Evolutionary conservation across 805 yeast species (phyloP).

Genomic region (Candida michaelii): DNA sequence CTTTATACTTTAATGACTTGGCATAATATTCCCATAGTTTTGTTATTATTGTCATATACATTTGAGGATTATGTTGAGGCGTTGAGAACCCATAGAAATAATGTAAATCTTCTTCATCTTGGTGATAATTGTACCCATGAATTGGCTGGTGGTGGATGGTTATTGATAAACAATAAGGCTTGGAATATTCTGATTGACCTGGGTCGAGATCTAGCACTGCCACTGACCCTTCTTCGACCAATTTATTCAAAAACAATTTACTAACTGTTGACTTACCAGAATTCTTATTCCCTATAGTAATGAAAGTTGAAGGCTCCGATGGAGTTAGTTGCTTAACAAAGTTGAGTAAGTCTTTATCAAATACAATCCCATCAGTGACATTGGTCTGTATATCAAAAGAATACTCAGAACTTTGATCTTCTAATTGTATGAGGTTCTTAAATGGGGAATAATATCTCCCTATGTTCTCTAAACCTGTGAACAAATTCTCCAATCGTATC

Average conservation of each 20-base stretch:
- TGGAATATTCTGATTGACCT: constrained; percentile 79
- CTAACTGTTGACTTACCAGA: constrained; percentile 80
- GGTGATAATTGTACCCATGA: constrained; percentile 20
- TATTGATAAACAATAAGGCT: constrained; percentile 69
- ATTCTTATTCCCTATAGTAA: constrained; percentile 66
- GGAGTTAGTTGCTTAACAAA: constrained; percentile 5
- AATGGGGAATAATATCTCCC: constrained; percentile 45
- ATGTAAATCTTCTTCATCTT: constrained; percentile 13
- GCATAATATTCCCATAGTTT: constrained; percentile 38
- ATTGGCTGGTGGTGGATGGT: constrained; percentile 30
- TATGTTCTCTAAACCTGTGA: constrained; percentile 47
- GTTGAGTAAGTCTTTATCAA: constrained; percentile 7
- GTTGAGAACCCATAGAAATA: constrained; percentile 62
- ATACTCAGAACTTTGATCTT: constrained; percentile 19
- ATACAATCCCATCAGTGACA: constrained; percentile 7
- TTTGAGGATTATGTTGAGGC: constrained; percentile 64
- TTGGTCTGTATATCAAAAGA: constrained; percentile 36
- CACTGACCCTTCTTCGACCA: constrained; percentile 35
- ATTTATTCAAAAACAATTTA: constrained; percentile 51
- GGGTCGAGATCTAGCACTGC: constrained; percentile 79
- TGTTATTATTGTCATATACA: constrained; percentile 47
- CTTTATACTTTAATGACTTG: constrained; percentile 18
- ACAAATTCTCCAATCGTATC: constrained; percentile 31
- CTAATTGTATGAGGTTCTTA: constrained; percentile 37
- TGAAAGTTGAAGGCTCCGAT: constrained; percentile 23